Base-by-base conservation (phyloP, 2,329 filamentous ascomycete species). In the Penicillium sp. region DNA sequence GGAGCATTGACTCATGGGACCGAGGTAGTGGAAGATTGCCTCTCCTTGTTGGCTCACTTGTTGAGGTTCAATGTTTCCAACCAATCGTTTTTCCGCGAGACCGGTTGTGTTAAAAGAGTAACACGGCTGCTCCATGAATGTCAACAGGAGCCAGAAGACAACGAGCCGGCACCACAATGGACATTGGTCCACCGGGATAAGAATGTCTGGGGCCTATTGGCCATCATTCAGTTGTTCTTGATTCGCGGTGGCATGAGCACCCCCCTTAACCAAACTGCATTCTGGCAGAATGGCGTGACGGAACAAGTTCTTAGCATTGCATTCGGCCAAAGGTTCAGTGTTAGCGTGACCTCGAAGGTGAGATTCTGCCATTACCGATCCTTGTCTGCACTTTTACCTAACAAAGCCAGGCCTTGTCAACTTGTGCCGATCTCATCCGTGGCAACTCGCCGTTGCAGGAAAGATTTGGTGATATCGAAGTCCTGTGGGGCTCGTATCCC, bases 11-110 rank as follows among this genome's bases (percentile, higher is more conserved):
- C 82, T 5, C 87, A 95, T 65, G 94, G 94, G 16, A 91, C 90
- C 40, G 88, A 93, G 59, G 84, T 90, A 13, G 89, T 97, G 3
- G 93, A 97, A 73, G 94, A 99, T 73, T 97, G 92, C 65, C 79
- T 99, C 20, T 93, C 94, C 55, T 80, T 99, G 51, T 79, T 97
- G 47, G 91, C 92, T 40, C 97, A 97, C 71, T 83, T 99, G 13
- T 79, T 99, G 29, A 85, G 89, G 34, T 83, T 92, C 65, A 97
- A 97, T 70, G 79, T 87, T 2, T 94, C 92, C 2, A 99, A 99
- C 68, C 94, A 99, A 73, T 90, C 91, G 11, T 86, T 93, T 54
- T 97, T 99, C 72, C 85, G 93, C 55, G 94, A 99, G 72, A 93
- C 90, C 43, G 92, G 91, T 1, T 92, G 88, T 68, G 85, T 96